phyloP scores from a whole-genome alignment of 1,139 yeast genomes.

The Sugiyamaella japonica region DNA sequence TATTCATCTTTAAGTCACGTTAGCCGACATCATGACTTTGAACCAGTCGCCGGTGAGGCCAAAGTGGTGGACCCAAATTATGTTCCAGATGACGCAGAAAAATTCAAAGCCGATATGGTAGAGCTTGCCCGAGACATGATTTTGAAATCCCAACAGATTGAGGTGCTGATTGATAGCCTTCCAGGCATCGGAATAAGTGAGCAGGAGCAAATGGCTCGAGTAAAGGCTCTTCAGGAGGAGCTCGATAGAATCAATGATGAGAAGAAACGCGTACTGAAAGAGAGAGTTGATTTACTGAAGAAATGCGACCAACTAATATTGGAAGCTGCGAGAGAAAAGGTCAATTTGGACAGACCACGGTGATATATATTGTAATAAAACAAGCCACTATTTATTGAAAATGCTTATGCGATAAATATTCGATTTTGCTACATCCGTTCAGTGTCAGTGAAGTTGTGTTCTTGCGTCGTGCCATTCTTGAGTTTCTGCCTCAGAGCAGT shows the following conservation, averaged over 20 bases:
- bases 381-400: background rate
- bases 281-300: constrained; percentile 63
- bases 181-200: constrained; percentile 94
- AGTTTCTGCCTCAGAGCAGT: background rate
- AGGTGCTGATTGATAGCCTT: constrained; percentile 78
- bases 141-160: constrained; percentile 80
- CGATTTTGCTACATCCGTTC: background rate
- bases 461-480: background rate
- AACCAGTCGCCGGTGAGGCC: constrained; percentile 52
- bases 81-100: constrained; percentile 42
- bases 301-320: constrained; percentile 71
- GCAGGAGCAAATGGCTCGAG: constrained; percentile 64
- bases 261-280: constrained; percentile 56
- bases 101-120: constrained; percentile 44
- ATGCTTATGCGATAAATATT: background rate
- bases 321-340: constrained; percentile 56
- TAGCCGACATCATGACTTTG: constrained; percentile 66
- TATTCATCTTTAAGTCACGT: constrained; percentile 87
- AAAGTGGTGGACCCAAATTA: constrained; percentile 53
- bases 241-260: constrained; percentile 61
- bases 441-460: background rate
- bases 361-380: background rate
- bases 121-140: constrained; percentile 78
- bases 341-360: constrained; percentile 34
- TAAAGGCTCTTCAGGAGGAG: constrained; percentile 63